Evolutionary conservation across 441 rosid genomes (phyloP), one percentile per base, ranked within the genome.

Genomic region (Erodium trifolium): DNA sequence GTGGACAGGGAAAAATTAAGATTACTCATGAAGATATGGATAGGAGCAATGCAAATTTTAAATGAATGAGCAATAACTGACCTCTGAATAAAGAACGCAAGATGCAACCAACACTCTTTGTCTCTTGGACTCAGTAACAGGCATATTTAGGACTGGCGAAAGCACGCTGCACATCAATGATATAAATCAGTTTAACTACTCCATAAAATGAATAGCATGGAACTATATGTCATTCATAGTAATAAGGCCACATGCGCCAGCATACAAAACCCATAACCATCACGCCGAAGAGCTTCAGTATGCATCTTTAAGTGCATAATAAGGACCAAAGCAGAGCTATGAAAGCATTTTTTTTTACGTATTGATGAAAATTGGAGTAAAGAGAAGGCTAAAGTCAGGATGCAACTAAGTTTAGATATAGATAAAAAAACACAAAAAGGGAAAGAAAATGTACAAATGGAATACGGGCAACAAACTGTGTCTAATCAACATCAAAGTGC

Each of bases 51-150:
- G 72, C 67, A 69, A 55, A 71, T 23, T 41, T 71, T 13, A 51
- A 39, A 34, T 3, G 62, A 10, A 34, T 23, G 62, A 64, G 62
- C 34, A 71, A 63, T 55, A 72, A 68, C 77, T 65, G 80, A 96
- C 99, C 99, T 96, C 99, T 51, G 98, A 91, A 82, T 84, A 93
- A n/a, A 96, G 92, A 82, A 96, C 92, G 78, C 99, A 96, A 65
- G 96, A 88, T 45, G 98, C 96, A 73, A 93, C 99, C 85, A 96
- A 79, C 74, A 96, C 99, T 82, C 98, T 82, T 76, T 92, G 99
- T 79, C 98, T 83, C 85, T 91, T 96, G 71, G 99, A 96, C 78
- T 96, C 98, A 19, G 98, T 86, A 79, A 91, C 85, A 63, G 98
- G 96, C 97, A 96, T 93, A 84, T 96, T 96, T 69, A 96, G 79